Conservation (phyloP, 805 yeast genomes). For the Kodamaea leandrae region DNA sequence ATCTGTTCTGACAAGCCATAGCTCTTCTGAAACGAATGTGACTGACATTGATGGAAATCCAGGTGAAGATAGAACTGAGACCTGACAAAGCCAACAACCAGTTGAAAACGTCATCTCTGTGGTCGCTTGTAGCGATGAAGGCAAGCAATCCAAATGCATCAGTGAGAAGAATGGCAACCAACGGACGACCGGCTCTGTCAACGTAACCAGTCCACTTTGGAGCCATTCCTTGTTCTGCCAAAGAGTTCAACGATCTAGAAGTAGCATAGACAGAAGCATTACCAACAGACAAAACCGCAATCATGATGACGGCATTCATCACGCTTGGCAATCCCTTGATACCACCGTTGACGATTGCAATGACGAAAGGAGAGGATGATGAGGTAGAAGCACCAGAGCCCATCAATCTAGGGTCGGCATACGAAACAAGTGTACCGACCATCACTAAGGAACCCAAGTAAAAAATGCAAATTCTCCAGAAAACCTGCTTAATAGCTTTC, state of each 20-base stretch:
- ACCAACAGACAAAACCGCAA: constrained; percentile 69
- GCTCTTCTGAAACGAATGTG: constrained; percentile 66
- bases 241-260: constrained; percentile 63
- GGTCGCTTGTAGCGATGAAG: constrained; percentile 57
- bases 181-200: constrained; percentile 76
- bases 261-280: constrained; percentile 69
- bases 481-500: constrained; percentile 72
- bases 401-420: constrained; percentile 46
- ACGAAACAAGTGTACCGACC: constrained; percentile 68
- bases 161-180: constrained; percentile 57
- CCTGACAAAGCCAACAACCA: constrained; percentile 78
- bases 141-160: constrained; percentile 55
- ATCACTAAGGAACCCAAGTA: constrained; percentile 56
- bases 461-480: constrained; percentile 74
- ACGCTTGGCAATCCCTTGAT: constrained; percentile 66
- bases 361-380: constrained; percentile 70
- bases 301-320: constrained; percentile 65
- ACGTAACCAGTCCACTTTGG: constrained; percentile 62
- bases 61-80: constrained; percentile 67
- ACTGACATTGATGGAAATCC: constrained; percentile 70
- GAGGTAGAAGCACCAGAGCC: constrained; percentile 50
- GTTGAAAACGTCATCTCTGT: constrained; percentile 56
- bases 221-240: constrained; percentile 65
- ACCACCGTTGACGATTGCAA: constrained; percentile 66
- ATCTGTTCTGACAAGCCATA: constrained; percentile 47